Percentiles rank a stretch among this genome's conserved stretches.
phyloP scores from a whole-genome alignment of 306 rosid genomes.

The Arachis stenosperma region DNA sequence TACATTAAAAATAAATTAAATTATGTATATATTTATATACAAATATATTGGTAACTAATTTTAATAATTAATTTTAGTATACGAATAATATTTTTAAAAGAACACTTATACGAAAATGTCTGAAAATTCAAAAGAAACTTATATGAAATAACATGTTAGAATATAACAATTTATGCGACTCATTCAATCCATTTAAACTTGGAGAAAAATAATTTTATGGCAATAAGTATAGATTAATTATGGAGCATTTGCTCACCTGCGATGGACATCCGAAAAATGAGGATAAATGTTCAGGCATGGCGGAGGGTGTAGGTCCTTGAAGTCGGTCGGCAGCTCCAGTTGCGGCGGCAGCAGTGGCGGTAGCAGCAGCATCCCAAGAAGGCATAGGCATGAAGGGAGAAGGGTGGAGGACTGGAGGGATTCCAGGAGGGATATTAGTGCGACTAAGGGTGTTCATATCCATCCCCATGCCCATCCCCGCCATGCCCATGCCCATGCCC shows the following conservation, averaged over 20 bases:
- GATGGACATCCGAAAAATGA: conserved; percentile 73
- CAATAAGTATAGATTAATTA: too few relatives aligned
- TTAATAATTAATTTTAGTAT: too few relatives aligned
- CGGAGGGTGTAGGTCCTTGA: conserved; percentile 46
- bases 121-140: too few relatives aligned
- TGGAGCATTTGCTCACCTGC: conserved; percentile 53
- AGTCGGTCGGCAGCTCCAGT: conserved; percentile 28
- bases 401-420: conserved; percentile 71
- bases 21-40: too few relatives aligned
- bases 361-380: conserved; percentile 57
- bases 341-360: background rate
- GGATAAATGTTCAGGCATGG: conserved; percentile 60
- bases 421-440: conserved; percentile 52
- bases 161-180: too few relatives aligned
- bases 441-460: conserved; percentile 60
- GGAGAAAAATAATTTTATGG: too few relatives aligned
- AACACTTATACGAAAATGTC: too few relatives aligned
- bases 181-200: too few relatives aligned
- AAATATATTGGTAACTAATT: too few relatives aligned
- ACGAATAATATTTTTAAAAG: too few relatives aligned
- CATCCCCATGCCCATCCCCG: conserved; percentile 65
- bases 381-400: conserved; percentile 69
- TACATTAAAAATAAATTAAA: too few relatives aligned
- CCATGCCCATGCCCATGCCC: conserved; percentile 68
- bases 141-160: too few relatives aligned